Percentiles rank a stretch among this genome's conserved stretches.
Evolutionary conservation across 2,329 filamentous ascomycete genomes (phyloP).

Genomic region (Westerdykella ornata): DNA sequence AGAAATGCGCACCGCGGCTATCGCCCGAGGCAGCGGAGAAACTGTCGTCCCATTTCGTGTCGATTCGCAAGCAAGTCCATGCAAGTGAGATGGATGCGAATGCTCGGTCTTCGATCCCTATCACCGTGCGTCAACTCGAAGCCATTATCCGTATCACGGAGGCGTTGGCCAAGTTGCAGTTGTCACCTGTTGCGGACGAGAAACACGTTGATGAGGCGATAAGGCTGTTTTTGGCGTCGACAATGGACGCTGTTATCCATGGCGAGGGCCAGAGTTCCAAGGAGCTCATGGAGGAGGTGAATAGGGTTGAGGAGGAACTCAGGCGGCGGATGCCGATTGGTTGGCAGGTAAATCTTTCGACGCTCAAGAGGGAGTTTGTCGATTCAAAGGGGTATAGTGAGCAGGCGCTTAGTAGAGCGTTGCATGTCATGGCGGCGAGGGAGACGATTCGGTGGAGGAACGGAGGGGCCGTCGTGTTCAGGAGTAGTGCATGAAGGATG

Average conservation of each 20-base stretch:
- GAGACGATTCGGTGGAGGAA: slow-evolving; percentile 80
- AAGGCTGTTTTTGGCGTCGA: slow-evolving; percentile 87
- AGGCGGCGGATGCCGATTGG: slow-evolving; percentile 83
- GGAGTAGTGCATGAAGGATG: slow-evolving; percentile 55
- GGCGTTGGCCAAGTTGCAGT: slow-evolving; percentile 81
- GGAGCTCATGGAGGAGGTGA: slow-evolving; percentile 84
- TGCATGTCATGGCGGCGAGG: slow-evolving; percentile 78
- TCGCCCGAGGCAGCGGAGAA: slow-evolving; percentile 90
- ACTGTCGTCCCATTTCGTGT: slow-evolving; percentile 93
- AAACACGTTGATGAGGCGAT: slow-evolving; percentile 96
- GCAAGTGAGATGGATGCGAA: slow-evolving; percentile 85
- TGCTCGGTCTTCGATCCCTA: slow-evolving; percentile 85
- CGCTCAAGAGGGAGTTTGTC: slow-evolving; percentile 81
- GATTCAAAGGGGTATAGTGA: slow-evolving; percentile 87
- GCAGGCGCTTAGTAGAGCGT: slow-evolving; percentile 71
- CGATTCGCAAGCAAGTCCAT: slow-evolving; percentile 89
- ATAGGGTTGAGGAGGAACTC: slow-evolving; percentile 81
- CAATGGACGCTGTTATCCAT: slow-evolving; percentile 95
- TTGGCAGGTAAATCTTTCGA: slow-evolving; percentile 87
- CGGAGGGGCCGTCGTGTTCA: slow-evolving; percentile 67
- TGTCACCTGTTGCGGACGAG: slow-evolving; percentile 81
- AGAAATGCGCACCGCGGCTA: slow-evolving; percentile 84
- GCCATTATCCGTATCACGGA: slow-evolving; percentile 97
- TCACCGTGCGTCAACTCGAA: slow-evolving; percentile 94
- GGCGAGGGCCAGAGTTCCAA: slow-evolving; percentile 71